A percentile compares a stretch with the other conserved stretches of the same genome.
phyloP scores from a whole-genome alignment of 2,329 filamentous ascomycete species.

The Leptographium lundbergii region DNA sequence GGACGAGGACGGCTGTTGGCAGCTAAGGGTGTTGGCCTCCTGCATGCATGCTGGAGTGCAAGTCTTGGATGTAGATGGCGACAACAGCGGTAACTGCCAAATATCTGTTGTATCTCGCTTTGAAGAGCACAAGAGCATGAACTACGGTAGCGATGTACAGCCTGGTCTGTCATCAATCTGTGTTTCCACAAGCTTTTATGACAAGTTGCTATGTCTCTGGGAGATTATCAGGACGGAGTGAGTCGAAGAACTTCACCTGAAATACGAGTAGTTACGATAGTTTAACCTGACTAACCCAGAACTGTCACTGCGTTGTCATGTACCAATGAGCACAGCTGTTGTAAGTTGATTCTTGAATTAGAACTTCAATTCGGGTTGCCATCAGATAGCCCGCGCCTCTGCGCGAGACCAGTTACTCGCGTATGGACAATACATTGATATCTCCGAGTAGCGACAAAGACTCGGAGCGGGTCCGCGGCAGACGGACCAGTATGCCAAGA shows the following conservation, averaged over 20 bases:
- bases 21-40: constrained; percentile 55
- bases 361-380: too few species aligned
- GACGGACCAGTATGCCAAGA: too few species aligned
- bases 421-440: too few species aligned
- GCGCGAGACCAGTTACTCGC: too few species aligned
- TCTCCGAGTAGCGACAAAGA: too few species aligned
- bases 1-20: constrained; percentile 15
- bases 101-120: constrained; percentile 60
- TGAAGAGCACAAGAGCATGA: constrained; percentile 86
- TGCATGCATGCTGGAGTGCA: constrained; percentile 86
- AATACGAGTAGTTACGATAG: too few species aligned
- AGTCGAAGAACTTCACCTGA: background rate
- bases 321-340: too few species aligned
- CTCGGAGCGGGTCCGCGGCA: too few species aligned
- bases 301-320: too few species aligned
- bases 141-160: constrained; percentile 71
- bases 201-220: constrained; percentile 56
- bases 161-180: constrained; percentile 30
- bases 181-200: constrained; percentile 68
- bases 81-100: constrained; percentile 32
- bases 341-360: too few species aligned
- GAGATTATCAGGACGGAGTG: constrained; percentile 20
- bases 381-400: too few species aligned
- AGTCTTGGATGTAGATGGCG: constrained; percentile 38
- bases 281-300: too few species aligned